Conservation (phyloP, 352 stramenopile species). For the Halophytophthora polymorphica region DNA sequence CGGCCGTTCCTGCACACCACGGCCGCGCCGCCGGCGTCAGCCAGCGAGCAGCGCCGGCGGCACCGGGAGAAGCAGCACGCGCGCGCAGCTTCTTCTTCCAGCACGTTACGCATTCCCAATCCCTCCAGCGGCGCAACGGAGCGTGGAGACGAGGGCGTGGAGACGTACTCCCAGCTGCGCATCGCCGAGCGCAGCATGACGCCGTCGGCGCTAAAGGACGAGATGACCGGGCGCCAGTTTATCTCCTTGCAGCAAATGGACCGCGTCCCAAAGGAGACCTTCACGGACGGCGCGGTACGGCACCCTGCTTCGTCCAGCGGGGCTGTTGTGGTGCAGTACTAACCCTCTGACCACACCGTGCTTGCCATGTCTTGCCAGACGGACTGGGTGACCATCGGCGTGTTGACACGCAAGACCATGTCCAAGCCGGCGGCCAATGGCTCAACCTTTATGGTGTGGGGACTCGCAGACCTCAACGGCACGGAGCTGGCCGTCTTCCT, state of each 20-base stretch:
- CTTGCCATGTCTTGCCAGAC: constrained; percentile 20
- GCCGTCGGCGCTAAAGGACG: constrained; percentile 33
- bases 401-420: constrained; percentile 66
- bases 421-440: constrained; percentile 65
- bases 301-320: neutral
- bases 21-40: constrained; percentile 1
- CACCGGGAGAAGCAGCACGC: neutral
- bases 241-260: constrained; percentile 65
- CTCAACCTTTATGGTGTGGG: constrained; percentile 80
- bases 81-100: constrained; percentile 5
- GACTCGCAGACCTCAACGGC: constrained; percentile 61
- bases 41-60: constrained; percentile 2
- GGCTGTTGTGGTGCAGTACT: neutral
- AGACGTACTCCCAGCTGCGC: constrained; percentile 60
- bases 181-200: constrained; percentile 55
- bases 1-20: constrained; percentile 15
- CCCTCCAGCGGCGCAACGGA: constrained; percentile 10
- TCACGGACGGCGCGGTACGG: constrained; percentile 53
- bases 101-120: constrained; percentile 16
- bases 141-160: constrained; percentile 20
- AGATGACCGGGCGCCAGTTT: constrained; percentile 74
- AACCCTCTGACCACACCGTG: neutral
- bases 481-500: constrained; percentile 76
- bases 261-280: constrained; percentile 38
- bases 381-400: constrained; percentile 83